Evolutionary conservation across 805 yeast genomes (phyloP), one percentile per base, ranked within the genome.

Genomic region (Torulaspora delbrueckii): DNA sequence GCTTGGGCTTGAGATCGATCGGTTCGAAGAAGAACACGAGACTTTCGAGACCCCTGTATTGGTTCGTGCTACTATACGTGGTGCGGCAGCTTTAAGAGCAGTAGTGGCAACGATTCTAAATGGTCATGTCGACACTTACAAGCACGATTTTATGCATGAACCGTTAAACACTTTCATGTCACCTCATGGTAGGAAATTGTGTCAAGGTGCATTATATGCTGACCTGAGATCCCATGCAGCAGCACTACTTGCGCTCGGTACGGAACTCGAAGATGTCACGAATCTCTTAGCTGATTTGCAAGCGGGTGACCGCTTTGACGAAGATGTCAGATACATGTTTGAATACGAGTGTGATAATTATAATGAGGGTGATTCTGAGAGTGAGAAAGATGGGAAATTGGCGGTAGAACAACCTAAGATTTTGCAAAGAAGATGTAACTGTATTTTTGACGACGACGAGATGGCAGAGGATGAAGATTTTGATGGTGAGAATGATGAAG

Each of bases 271-370:
- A 13, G 80, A 76, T 48, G 73, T 79, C 5, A 76, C 79, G 0
- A 80, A 76, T 40, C 65, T 81, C 9, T 60, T 80, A 47, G 70
- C 75, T 10, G 80, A 78, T 54, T 59, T 81, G 44, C 84, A 78
- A 33, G 69, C 72, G 2, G 79, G 79, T 44, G 90, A 83, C 59
- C 68, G 78, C 43, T 80, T 78, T 51, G 90, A 83, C 60, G 88
- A 82, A 53, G 89, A 83, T 63, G 75, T 75, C 23, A 66, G 74
- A 45, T 81, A 81, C 54, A 77, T 81, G 56, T 79, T 78, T 56
- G 83, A 79, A 37, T 74, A 71, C 52, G 84, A 79, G 53, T 74
- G 65, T 43, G 77, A 73, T 22, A 70, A 70, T 46, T 69, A 66
- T 48, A 67, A 59, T 27, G 60, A 57, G 19, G 56, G 48, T 24